Percentiles rank a stretch among this genome's conserved stretches.
Evolutionary conservation across 1,284 basidiomycete genomes (phyloP).

Genomic region (Paramarasmius palmivorus): DNA sequence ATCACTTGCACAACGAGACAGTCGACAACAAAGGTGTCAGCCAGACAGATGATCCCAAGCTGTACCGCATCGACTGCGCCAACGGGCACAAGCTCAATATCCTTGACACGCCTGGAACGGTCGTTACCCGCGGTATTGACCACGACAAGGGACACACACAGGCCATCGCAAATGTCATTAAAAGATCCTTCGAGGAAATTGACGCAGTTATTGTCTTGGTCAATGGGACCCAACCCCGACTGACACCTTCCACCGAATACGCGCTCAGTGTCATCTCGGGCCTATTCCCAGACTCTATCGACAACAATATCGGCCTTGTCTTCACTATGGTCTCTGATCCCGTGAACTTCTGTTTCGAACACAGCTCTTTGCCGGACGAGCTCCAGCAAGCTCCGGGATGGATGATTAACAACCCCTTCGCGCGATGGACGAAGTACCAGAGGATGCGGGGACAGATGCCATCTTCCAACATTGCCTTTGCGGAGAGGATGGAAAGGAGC

Average conservation of each 20-base stretch:
- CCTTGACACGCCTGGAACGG: conserved; percentile 2
- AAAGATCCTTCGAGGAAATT: conserved; percentile 12
- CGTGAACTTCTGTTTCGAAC: conserved; percentile 25
- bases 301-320: conserved; percentile 27
- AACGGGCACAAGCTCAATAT: conserved; percentile 12
- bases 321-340: conserved; percentile 27
- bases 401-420: conserved; percentile 16
- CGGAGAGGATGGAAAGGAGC: too few species aligned
- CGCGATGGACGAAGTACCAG: conserved; percentile 11
- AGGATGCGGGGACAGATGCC: not conserved
- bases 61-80: conserved; percentile 12
- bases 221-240: conserved; percentile 26
- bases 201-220: conserved; percentile 25
- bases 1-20: conserved; percentile 6
- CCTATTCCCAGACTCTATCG: conserved; percentile 27
- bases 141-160: conserved; percentile 4
- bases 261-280: conserved; percentile 23
- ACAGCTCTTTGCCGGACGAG: conserved; percentile 6
- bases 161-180: conserved; percentile 6
- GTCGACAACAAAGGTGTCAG: conserved; percentile 5
- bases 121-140: conserved; percentile 4
- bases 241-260: conserved; percentile 25
- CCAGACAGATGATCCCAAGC: conserved; percentile 13
- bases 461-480: not conserved
- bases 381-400: conserved; percentile 7